Percentiles rank a stretch among this genome's conserved stretches.
These are phyloP conservation scores for Anthracocystis walkeri DNA, from an alignment of 1,284 basidiomycete genomes.

Conservation along the genomic window DNA sequence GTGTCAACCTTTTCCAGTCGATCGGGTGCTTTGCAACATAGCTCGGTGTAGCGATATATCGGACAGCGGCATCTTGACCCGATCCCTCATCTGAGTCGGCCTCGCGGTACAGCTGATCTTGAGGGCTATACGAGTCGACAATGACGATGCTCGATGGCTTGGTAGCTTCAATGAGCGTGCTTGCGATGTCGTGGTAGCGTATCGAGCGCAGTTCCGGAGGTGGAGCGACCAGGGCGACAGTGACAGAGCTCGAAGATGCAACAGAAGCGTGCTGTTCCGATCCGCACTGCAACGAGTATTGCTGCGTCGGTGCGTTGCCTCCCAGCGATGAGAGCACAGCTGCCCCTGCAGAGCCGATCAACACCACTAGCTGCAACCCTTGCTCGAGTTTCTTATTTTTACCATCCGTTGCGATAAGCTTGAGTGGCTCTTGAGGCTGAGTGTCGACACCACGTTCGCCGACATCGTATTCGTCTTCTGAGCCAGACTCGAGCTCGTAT, in stretches of 20 bases:
- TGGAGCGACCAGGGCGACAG: conserved; percentile 21
- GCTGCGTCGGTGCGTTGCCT: conserved; percentile 12
- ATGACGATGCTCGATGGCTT: conserved; percentile 34
- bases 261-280: conserved; percentile 30
- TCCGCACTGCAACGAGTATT: conserved; percentile 12
- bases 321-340: conserved; percentile 18
- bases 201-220: conserved; percentile 17
- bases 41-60: conserved; percentile 28
- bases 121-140: conserved; percentile 39
- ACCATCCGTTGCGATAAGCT: not conserved
- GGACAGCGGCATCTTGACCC: conserved; percentile 2
- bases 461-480: conserved; percentile 39
- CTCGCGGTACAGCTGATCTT: conserved; percentile 30
- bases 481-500: conserved; percentile 49
- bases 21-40: conserved; percentile 10
- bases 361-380: conserved; percentile 19
- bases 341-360: conserved; percentile 26
- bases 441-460: not conserved
- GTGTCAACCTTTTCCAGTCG: conserved; percentile 15
- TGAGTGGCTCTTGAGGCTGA: conserved; percentile 10
- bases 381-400: not conserved
- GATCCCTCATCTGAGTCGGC: conserved; percentile 7
- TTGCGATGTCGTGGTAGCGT: conserved; percentile 26
- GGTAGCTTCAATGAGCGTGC: conserved; percentile 17
- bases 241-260: conserved; percentile 9